Conservation (phyloP, 495 filamentous ascomycete genomes). For the Mytilinidion resinicola region DNA sequence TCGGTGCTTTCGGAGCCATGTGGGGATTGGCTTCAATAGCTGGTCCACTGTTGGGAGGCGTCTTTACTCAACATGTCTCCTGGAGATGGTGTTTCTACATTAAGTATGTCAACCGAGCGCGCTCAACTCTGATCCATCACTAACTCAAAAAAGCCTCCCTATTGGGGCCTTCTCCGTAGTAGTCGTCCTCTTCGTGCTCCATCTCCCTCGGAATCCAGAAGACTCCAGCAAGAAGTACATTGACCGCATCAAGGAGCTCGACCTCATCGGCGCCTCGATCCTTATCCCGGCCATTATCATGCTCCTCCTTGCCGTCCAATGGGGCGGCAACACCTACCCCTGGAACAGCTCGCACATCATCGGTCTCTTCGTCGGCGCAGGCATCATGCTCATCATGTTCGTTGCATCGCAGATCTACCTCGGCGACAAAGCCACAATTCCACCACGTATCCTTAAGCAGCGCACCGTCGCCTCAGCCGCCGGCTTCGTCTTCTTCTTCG, state of each 20-base stretch:
- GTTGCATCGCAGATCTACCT: constrained; percentile 45
- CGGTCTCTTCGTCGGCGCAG: constrained; percentile 41
- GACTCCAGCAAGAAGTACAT: constrained; percentile 24
- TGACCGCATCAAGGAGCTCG: constrained; percentile 44
- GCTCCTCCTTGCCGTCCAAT: constrained; percentile 57
- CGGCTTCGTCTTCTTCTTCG: constrained; percentile 34
- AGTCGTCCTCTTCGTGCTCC: constrained; percentile 47
- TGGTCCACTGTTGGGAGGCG: constrained; percentile 44
- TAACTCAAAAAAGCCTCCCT: constrained; percentile 38
- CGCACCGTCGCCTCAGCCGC: constrained; percentile 38
- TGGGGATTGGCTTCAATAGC: constrained; percentile 63
- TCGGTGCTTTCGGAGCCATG: constrained; percentile 66
- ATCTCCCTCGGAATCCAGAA: constrained; percentile 24
- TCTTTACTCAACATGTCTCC: constrained; percentile 42
- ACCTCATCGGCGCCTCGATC: constrained; percentile 43
- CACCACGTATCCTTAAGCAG: constrained; percentile 39
- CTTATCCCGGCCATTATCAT: constrained; percentile 49
- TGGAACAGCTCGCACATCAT: constrained; percentile 43
- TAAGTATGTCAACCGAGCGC: constrained; percentile 31
- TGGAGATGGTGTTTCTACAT: constrained; percentile 57
- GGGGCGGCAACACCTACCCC: constrained; percentile 48
- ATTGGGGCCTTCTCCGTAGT: constrained; percentile 51
- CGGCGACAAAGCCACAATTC: constrained; percentile 42
- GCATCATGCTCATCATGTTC: constrained; percentile 41
- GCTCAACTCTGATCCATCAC: not conserved